These are phyloP conservation scores for Trichoderma reesei DNA, from an alignment of 495 filamentous ascomycete species.

Conservation along the genomic window DNA sequence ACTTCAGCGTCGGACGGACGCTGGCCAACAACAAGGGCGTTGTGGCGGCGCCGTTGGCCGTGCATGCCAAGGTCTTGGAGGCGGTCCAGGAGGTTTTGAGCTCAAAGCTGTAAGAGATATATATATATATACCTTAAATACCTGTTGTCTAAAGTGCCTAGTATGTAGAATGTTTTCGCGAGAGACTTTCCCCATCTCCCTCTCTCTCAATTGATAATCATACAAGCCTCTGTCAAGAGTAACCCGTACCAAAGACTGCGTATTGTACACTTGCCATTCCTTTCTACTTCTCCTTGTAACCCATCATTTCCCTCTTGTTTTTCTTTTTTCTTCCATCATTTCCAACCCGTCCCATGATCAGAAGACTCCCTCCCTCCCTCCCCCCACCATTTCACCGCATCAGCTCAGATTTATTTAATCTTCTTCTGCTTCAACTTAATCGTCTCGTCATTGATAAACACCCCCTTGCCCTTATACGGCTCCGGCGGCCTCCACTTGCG, in stretches of 20 bases:
- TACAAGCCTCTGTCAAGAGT: not conserved
- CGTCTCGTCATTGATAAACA: conserved; percentile 93
- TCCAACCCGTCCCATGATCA: not conserved
- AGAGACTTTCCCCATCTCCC: too few species aligned
- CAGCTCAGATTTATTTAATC: conserved; percentile 68
- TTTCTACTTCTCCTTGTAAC: not conserved
- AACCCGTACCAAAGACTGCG: not conserved
- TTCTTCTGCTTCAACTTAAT: conserved; percentile 98
- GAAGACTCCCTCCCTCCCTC: not conserved
- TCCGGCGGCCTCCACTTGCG: conserved; percentile 83
- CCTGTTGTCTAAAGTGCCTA: too few species aligned
- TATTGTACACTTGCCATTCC: not conserved
- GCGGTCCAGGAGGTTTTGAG: conserved; percentile 72
- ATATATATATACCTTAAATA: conserved; percentile 11
- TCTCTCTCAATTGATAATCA: not conserved
- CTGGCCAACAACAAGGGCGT: conserved; percentile 85
- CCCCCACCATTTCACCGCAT: not conserved
- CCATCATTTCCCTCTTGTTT: not conserved
- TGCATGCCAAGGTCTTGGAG: conserved; percentile 67
- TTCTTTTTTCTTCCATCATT: not conserved
- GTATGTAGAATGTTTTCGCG: too few species aligned
- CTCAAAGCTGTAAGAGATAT: conserved; percentile 19
- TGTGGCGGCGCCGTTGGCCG: conserved; percentile 67
- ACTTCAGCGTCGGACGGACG: conserved; percentile 81
- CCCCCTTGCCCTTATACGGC: conserved; percentile 99